Evolutionary conservation across 768 basidiomycete species (phyloP), one percentile per base, ranked within the genome.

Genomic region (Pleurotus eryngii): DNA sequence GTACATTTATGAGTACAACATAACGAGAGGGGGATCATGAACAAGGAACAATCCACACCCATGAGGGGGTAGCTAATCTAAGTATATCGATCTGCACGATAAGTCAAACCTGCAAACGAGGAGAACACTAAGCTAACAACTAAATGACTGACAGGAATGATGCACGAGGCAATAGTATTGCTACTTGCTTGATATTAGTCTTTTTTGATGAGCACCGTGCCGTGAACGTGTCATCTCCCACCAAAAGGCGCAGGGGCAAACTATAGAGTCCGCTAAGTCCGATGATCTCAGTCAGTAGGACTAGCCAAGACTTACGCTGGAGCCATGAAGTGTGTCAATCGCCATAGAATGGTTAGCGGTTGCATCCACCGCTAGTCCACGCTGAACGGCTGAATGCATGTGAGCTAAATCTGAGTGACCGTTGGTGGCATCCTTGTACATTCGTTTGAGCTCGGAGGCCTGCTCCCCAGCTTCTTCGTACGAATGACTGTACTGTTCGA

Each of bases 401-500:
- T 54, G 37, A 8, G 17, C 39, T 11, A 54, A 24, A 39, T 54
- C 51, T 39, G 39, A 53, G 39, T 39, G 27, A 38, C 51, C 51
- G 38, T 40, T 72, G 68, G 37, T 39, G 15, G 26, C 51, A 22
- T 54, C 51, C 39, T 69, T 69, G 74, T 76, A 76, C 59, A 76
- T 57, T 61, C 79, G 76, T 72, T 83, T 63, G 80, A 95, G 87
- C 66, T 87, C 82, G 38, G 76, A 76, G 3, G 91, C 89, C 64
- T 87, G 83, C 26, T 91, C 90, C 40, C 84, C 89, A 27, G 90
- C 87, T 62, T 93, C 90, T 67, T 92, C 92, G 63, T 92, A 93
- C 17, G 91, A 88, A 64, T 86, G 82, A 65, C 89, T 89, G 67
- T 95, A 95, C 71, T 97, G 95, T 64, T 90, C 81, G 20, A 97